Conservation (phyloP, 805 yeast genomes). For the Metschnikowia lunata region DNA sequence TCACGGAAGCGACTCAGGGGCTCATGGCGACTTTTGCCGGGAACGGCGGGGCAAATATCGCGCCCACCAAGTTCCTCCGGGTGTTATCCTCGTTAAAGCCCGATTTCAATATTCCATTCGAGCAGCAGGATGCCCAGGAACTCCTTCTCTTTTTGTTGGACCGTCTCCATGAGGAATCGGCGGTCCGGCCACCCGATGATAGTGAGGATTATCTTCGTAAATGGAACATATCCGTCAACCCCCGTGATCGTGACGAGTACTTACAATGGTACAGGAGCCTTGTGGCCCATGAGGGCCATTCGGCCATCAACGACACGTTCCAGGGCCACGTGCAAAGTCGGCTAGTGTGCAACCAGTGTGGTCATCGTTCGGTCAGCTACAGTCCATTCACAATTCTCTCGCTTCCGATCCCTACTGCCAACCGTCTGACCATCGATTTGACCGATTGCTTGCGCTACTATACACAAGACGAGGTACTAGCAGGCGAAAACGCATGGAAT, state of each 20-base stretch:
- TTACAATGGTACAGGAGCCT: slow-evolving; percentile 55
- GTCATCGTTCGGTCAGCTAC: slow-evolving; percentile 54
- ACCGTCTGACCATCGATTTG: slow-evolving; percentile 33
- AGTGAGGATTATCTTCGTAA: slow-evolving; percentile 22
- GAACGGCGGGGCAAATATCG: slow-evolving; percentile 58
- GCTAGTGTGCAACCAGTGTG: slow-evolving; percentile 61
- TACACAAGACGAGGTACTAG: slow-evolving; percentile 58
- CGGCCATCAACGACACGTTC: slow-evolving; percentile 62
- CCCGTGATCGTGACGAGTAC: slow-evolving; percentile 46
- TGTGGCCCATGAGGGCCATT: slow-evolving; percentile 53
- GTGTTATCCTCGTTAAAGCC: slow-evolving; percentile 52
- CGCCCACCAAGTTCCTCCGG: slow-evolving; percentile 61
- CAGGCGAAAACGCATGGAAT: slow-evolving; percentile 81
- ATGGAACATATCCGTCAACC: slow-evolving; percentile 31
- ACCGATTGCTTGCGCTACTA: slow-evolving; percentile 63
- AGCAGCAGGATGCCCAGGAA: slow-evolving; percentile 82
- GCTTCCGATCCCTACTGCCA: slow-evolving; percentile 49
- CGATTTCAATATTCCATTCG: slow-evolving; percentile 62
- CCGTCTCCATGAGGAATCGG: slow-evolving; percentile 62
- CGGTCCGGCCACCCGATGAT: slow-evolving; percentile 21
- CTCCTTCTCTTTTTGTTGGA: slow-evolving; percentile 64
- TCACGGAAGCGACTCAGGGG: slow-evolving; percentile 50
- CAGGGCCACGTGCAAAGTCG: slow-evolving; percentile 72
- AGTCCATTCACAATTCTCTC: slow-evolving; percentile 60
- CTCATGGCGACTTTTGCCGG: slow-evolving; percentile 54